Evolutionary conservation across 352 stramenopile genomes (phyloP), one percentile per base, ranked within the genome.

Genomic region (Globisporangium alternatum): DNA sequence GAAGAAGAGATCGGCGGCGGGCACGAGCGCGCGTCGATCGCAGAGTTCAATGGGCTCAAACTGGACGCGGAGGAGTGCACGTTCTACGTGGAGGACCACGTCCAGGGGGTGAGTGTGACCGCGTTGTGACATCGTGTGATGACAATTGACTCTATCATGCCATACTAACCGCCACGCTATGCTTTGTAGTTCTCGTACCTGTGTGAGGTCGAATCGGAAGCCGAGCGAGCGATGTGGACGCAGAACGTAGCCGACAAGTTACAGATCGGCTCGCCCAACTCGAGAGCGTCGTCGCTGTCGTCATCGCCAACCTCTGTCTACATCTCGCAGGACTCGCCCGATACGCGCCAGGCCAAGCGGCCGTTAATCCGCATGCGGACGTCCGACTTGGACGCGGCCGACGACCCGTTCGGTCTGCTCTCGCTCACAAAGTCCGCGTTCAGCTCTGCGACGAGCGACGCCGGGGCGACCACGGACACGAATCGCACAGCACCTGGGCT

Each of bases 31-130:
- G 60, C 9, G 15, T 67, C 51, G 15, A 41, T 66, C 5, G 65
- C 64, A 19, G 66, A 75, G 25, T 58, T 66, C 22, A 69, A 77
- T 33, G 59, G 67, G 9, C 49, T 59, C 10, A 60, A 62, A 44
- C 67, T 86, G n/a, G 74, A 63, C 8, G 54, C 55, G 3, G 62
- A 83, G 39, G 71, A 43, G 37, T 76, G 78, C 49, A 72, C 56
- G 5, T 81, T 87, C 53, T 87, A 83, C 49, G 70, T 87, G 41
- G 70, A 87, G 37, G 72, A 85, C 31, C 61, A 66, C 30, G 68
- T 62, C 25, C 63, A 63, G 43, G 65, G 52, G 44, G 68, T 75
- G 60, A 25, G 31, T 33, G 7, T 31, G 17, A 28, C 49, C 33
- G 1, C 28, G n/a, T n/a, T 17, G 43, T n/a, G 17, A 43, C 19